Percentiles rank a stretch among this genome's conserved stretches.
Conservation (phyloP, 352 stramenopile species). For the Plasmopara viticola region DNA sequence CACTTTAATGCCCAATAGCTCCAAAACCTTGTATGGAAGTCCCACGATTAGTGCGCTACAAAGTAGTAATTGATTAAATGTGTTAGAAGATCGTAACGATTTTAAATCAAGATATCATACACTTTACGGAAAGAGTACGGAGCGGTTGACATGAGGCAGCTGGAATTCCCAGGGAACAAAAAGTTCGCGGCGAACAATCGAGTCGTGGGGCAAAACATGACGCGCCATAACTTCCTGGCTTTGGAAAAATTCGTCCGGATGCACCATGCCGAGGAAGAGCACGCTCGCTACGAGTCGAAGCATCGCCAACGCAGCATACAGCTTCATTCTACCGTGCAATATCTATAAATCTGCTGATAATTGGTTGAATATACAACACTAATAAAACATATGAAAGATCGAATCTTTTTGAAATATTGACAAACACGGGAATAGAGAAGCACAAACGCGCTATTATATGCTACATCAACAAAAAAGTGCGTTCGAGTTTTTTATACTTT, state of each 20-base stretch:
- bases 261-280: conserved; percentile 49
- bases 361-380: no score
- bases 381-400: no score
- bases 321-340: neutral
- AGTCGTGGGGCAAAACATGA: conserved; percentile 26
- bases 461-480: no score
- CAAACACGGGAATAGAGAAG: no score
- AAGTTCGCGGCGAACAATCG: conserved; percentile 26
- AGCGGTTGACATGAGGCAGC: conserved; percentile 55
- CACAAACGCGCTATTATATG: no score
- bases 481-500: no score
- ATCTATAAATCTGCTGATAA: no score
- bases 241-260: conserved; percentile 86
- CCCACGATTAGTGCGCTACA: conserved; percentile 43
- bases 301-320: conserved; percentile 33
- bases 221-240: conserved; percentile 78
- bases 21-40: conserved; percentile 41
- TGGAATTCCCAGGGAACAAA: conserved; percentile 76
- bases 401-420: no score
- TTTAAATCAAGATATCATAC: conserved; percentile 2
- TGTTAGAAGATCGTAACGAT: neutral
- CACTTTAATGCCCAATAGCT: conserved; percentile 30
- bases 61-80: conserved; percentile 6
- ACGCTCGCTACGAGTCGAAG: conserved; percentile 33
- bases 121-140: conserved; percentile 63